A percentile compares a stretch with the other conserved stretches of the same genome.
Evolutionary conservation across 345 rosid genomes (phyloP).

Genomic region (Rhodamnia rubescens): DNA sequence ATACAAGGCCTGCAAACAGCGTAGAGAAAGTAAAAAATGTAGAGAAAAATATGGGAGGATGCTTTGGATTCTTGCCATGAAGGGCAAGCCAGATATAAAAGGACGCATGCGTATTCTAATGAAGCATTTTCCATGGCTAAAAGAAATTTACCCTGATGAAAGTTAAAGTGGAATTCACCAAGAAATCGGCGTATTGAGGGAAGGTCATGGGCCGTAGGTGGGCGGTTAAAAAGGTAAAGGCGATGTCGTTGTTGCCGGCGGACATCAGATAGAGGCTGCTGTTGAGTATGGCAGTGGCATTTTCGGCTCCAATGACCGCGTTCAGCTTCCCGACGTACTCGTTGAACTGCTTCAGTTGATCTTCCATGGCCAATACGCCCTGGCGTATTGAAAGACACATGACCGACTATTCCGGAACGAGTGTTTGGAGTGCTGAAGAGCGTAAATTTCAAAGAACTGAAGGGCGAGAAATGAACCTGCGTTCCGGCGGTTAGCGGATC

Average conservation of each 20-base stretch:
- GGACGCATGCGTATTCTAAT: not conserved
- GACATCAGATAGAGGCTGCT: slow-evolving; percentile 20
- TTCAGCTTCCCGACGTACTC: slow-evolving; percentile 31
- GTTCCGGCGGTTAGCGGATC: slow-evolving; percentile 8
- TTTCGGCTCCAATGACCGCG: slow-evolving; percentile 21
- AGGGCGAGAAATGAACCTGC: slow-evolving; percentile 1
- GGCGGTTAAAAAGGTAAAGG: slow-evolving; percentile 25
- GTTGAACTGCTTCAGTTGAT: slow-evolving; percentile 25
- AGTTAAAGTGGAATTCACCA: slow-evolving; percentile 13
- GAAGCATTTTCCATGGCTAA: not conserved
- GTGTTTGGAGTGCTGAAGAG: not conserved
- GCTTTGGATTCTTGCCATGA: not conserved
- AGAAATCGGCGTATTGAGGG: slow-evolving; percentile 20
- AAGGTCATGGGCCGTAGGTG: slow-evolving; percentile 7
- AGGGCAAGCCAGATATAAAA: not conserved
- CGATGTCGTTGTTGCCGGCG: slow-evolving; percentile 46
- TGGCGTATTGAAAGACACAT: not conserved
- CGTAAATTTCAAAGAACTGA: not conserved
- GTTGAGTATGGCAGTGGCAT: slow-evolving; percentile 12
- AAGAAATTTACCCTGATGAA: slow-evolving; percentile 23
- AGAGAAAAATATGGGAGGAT: not conserved
- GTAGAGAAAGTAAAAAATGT: not conserved
- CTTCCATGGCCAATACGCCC: slow-evolving; percentile 25
- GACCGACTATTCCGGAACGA: not conserved
- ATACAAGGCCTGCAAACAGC: slow-evolving; percentile 20